Base-by-base conservation (phyloP, 2,329 filamentous ascomycete species). In the Alternaria triticina region DNA sequence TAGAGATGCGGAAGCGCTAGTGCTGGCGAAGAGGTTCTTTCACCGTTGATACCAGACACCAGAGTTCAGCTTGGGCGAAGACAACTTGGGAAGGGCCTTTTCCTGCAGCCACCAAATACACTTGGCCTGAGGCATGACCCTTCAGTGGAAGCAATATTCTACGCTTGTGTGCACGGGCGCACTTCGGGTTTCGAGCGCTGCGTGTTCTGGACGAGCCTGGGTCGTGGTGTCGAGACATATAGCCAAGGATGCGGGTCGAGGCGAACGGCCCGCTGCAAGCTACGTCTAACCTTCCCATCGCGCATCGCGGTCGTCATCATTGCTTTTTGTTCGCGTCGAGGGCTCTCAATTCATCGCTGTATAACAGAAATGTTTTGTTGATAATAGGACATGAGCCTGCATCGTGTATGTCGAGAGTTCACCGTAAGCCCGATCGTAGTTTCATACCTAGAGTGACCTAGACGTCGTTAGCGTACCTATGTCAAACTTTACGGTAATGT, bases 241-340 rank as follows among this genome's bases (percentile, higher is more conserved):
- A 40, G 49, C 49, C 49, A 52, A 52, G 49, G 30, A 52, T 52
- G 49, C 49, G 49, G 49, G 30, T 52, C 49, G 49, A 52, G 49
- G 49, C 49, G 49, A 52, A 52, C 49, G 49, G 49, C 28, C 49
- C 49, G 49, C 30, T 36, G 49, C 30, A 51, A 33, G 49, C 49
- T 47, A 51, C 49, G 20, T 51, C 7, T 33, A 7, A 33, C 17
- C 3, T 15, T 11, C 17, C 28, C 49, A 33, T 51, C 49, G 49
- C 49, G 49, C 28, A 40, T 40, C 36, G 36, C 28, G 28, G 49
- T 15, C 28, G 28, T 51, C 49, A 51, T 36, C 11, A 8, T 51
- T 51, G 49, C 49, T 51, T 51, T 51, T 51, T 51, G 49, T 51
- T n/a, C 17, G 17, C 2, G 13, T n/a, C 5, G 27, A 51, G 22